Conservation (phyloP, 2,329 filamentous ascomycete genomes). For the Clarireedia homoeocarpa region DNA sequence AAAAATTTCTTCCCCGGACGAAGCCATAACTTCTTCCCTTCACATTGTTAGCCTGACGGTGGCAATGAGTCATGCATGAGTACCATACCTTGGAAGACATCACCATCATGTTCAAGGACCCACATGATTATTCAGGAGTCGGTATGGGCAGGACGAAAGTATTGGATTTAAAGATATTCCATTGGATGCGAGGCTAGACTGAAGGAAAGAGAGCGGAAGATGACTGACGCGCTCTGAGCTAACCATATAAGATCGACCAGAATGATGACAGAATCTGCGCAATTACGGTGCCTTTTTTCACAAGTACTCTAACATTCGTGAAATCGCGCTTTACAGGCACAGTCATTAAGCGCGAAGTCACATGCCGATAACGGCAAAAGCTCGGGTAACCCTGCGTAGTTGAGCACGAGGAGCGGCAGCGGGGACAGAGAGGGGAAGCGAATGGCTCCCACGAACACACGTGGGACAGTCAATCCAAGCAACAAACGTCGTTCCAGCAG, state of each 20-base stretch:
- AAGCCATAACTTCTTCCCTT: constrained; percentile 72
- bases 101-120: not conserved
- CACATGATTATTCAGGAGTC: not conserved
- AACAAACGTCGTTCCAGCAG: no score
- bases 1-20: constrained; percentile 79
- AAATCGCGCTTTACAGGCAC: not conserved
- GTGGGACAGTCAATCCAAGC: no score
- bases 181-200: not conserved
- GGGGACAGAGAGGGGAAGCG: not conserved
- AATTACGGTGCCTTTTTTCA: no score
- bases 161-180: not conserved
- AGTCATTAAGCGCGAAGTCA: not conserved
- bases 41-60: not conserved
- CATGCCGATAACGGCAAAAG: not conserved
- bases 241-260: not conserved
- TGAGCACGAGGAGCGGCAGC: not conserved
- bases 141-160: not conserved
- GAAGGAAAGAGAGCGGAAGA: not conserved
- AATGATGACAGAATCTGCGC: no score
- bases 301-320: no score
- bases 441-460: not conserved
- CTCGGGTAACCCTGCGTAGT: not conserved
- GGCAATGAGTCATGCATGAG: not conserved
- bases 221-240: not conserved
- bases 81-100: not conserved